Percentiles rank a stretch among this genome's conserved stretches.
Conservation (phyloP, 257 asterid species). For the Parsonsia alboflavescens region DNA sequence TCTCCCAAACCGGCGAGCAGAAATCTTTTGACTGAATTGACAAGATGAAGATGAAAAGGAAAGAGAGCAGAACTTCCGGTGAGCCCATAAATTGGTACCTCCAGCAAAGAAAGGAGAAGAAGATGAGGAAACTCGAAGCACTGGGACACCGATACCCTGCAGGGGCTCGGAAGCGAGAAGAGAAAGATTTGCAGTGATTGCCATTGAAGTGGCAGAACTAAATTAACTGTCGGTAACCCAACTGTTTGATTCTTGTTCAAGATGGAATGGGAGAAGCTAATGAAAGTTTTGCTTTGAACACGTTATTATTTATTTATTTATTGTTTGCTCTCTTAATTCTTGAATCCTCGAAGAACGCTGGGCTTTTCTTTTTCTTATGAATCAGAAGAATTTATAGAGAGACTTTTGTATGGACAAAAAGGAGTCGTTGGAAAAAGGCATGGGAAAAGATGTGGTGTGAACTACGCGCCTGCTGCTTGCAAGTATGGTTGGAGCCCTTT, state of each 20-base stretch:
- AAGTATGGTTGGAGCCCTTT: no score
- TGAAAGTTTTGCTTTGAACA: constrained; percentile 26
- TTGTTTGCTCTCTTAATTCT: not conserved
- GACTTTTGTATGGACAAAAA: constrained; percentile 12
- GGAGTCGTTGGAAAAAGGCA: not conserved
- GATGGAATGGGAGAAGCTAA: constrained; percentile 19
- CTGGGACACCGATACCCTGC: constrained; percentile 10
- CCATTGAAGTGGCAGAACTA: constrained; percentile 35
- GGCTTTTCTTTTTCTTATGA: not conserved
- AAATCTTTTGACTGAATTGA: constrained; percentile 49
- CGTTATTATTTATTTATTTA: not conserved
- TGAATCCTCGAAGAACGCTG: not conserved
- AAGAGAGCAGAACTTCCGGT: constrained; percentile 32
- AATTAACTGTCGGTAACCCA: constrained; percentile 8
- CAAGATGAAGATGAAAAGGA: constrained; percentile 41
- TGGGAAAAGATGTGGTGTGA: not conserved
- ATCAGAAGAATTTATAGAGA: not conserved
- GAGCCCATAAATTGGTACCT: constrained; percentile 41
- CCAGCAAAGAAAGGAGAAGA: constrained; percentile 53
- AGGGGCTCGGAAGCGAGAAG: constrained; percentile 34
- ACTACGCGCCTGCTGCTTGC: not conserved
- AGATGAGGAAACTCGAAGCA: constrained; percentile 22
- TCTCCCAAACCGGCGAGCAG: constrained; percentile 59
- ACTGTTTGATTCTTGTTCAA: constrained; percentile 34
- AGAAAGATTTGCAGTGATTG: constrained; percentile 40